Evolutionary conservation across 352 stramenopile genomes (phyloP).

Genomic region (Phytophthora multivora): DNA sequence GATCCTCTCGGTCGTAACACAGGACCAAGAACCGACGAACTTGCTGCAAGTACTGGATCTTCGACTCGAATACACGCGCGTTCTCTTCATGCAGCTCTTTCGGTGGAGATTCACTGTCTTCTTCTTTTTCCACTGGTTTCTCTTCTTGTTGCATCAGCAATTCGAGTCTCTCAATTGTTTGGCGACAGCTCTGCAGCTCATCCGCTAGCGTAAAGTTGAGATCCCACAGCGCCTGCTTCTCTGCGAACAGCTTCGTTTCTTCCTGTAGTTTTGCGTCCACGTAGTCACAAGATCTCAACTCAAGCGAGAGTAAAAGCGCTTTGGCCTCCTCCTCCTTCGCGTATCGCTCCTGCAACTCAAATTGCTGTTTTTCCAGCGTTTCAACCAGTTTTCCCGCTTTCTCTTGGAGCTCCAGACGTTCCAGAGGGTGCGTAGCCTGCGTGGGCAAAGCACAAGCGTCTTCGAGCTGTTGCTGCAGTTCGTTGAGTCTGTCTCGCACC

Average conservation of each 20-base stretch:
- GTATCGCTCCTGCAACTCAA: slow-evolving; percentile 27
- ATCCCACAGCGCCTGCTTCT: slow-evolving; percentile 74
- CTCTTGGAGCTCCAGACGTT: slow-evolving; percentile 45
- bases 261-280: slow-evolving; percentile 52
- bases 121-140: neutral
- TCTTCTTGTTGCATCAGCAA: slow-evolving; percentile 32
- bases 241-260: slow-evolving; percentile 53
- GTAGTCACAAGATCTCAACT: slow-evolving; percentile 54
- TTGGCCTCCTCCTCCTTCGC: slow-evolving; percentile 49
- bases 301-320: slow-evolving; percentile 46
- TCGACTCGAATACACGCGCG: slow-evolving; percentile 49
- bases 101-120: neutral
- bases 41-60: slow-evolving; percentile 52
- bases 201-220: slow-evolving; percentile 44
- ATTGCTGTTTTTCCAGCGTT: slow-evolving; percentile 29
- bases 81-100: slow-evolving; percentile 45
- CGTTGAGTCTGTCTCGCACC: slow-evolving; percentile 47
- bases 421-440: slow-evolving; percentile 59
- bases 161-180: slow-evolving; percentile 52
- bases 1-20: slow-evolving; percentile 71
- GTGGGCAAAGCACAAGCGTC: slow-evolving; percentile 48
- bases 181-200: slow-evolving; percentile 43
- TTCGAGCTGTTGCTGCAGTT: slow-evolving; percentile 48
- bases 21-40: slow-evolving; percentile 58
- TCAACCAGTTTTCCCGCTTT: slow-evolving; percentile 29